phyloP scores from a whole-genome alignment of 768 basidiomycete species.

The Collybiopsis confluens region DNA sequence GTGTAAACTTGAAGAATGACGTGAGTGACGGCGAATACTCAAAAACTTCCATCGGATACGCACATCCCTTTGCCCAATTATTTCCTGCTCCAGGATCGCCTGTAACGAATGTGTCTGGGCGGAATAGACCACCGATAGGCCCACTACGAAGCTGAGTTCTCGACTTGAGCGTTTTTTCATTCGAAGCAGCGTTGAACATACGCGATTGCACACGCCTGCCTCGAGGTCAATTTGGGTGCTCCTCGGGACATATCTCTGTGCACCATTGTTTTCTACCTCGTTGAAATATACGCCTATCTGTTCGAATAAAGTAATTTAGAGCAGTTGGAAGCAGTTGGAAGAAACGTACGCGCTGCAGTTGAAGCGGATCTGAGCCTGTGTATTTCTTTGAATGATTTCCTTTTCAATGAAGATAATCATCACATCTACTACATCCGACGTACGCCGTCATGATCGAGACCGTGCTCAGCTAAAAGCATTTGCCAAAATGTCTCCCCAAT shows the following conservation, averaged over 20 bases:
- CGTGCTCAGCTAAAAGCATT: conserved; percentile 83
- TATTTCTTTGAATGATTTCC: conserved; percentile 44
- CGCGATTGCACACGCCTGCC: conserved; percentile 76
- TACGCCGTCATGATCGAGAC: conserved; percentile 70
- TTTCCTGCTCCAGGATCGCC: conserved; percentile 72
- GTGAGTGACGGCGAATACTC: background rate
- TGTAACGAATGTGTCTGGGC: conserved; percentile 81
- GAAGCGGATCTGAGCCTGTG: conserved; percentile 66
- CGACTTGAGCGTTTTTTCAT: background rate
- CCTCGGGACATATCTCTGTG: conserved; percentile 81
- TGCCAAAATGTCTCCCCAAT: conserved; percentile 89
- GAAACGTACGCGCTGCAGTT: conserved; percentile 61
- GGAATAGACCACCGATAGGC: conserved; percentile 69
- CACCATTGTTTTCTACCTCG: conserved; percentile 50
- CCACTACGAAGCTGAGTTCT: conserved; percentile 58
- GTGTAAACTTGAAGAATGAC: conserved; percentile 61
- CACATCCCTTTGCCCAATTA: conserved; percentile 95
- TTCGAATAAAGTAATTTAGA: conserved; percentile 1
- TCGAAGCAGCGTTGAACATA: conserved; percentile 29
- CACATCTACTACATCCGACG: conserved; percentile 16
- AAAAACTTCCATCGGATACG: conserved; percentile 23
- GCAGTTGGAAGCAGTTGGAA: background rate
- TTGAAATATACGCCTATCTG: conserved; percentile 82
- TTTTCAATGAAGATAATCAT: conserved; percentile 2
- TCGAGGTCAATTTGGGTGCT: conserved; percentile 91